phyloP scores from a whole-genome alignment of 306 rosid genomes.

The Cercis canadensis region DNA sequence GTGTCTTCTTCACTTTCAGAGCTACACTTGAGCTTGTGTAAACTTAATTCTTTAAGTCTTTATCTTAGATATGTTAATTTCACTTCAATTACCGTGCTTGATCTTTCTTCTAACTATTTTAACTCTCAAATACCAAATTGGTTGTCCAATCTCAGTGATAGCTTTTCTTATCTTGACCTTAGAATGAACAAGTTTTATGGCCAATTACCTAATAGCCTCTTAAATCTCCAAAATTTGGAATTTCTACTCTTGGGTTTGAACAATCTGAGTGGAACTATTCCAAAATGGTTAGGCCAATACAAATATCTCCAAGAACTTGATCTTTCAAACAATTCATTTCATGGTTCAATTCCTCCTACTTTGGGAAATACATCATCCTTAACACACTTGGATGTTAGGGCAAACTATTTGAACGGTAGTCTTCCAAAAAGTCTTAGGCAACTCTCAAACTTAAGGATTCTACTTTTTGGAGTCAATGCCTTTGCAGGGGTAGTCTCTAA shows the following conservation, averaged over 20 bases:
- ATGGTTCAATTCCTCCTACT: conserved; percentile 4
- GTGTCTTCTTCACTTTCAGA: not conserved
- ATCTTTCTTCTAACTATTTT: not conserved
- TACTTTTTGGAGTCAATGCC: no score
- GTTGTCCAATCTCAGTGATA: not conserved
- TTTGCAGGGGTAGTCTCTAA: no score
- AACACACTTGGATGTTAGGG: not conserved
- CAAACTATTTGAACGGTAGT: not conserved
- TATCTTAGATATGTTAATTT: not conserved
- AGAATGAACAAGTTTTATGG: not conserved
- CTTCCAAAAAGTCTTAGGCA: not conserved
- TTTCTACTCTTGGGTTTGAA: not conserved
- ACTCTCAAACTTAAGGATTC: no score
- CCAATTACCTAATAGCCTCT: not conserved
- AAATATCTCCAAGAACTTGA: not conserved
- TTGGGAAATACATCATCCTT: conserved; percentile 2
- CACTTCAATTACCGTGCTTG: not conserved
- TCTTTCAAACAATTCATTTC: not conserved
- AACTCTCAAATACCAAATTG: not conserved
- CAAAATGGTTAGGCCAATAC: not conserved
- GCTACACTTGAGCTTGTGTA: not conserved
- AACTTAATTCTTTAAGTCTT: not conserved
- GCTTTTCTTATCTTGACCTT: not conserved
- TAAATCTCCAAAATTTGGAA: not conserved
- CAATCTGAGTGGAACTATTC: not conserved